A percentile compares a stretch with the other conserved stretches of the same genome.
Evolutionary conservation across 1,139 yeast genomes (phyloP).

Genomic region (Hyphopichia khmerensis): DNA sequence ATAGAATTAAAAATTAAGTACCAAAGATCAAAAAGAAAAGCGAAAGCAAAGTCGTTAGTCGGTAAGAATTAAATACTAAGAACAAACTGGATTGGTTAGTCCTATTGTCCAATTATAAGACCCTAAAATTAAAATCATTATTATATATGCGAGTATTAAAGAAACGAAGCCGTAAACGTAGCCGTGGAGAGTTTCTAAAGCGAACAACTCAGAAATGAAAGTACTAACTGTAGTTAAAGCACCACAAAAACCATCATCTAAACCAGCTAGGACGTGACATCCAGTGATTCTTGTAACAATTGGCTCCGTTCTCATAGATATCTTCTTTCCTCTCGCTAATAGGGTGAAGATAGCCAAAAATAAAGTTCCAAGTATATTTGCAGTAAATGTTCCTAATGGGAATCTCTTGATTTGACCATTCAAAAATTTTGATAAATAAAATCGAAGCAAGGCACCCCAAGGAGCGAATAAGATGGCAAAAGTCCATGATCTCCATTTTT

Average conservation of each 20-base stretch:
- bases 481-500: conserved; percentile 64
- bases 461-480: conserved; percentile 61
- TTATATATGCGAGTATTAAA: conserved; percentile 34
- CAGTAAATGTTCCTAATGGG: conserved; percentile 74
- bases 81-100: conserved; percentile 24
- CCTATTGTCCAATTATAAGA: conserved; percentile 54
- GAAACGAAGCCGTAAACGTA: conserved; percentile 43
- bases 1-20: no score
- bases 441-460: conserved; percentile 62
- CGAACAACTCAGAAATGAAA: conserved; percentile 64
- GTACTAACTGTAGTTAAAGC: conserved; percentile 76
- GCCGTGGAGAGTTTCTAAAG: conserved; percentile 26
- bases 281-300: conserved; percentile 34
- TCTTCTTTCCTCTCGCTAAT: conserved; percentile 44
- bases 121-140: conserved; percentile 51
- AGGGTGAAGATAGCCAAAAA: conserved; percentile 57
- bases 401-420: conserved; percentile 45
- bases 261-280: conserved; percentile 56
- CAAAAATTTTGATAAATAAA: conserved; percentile 47
- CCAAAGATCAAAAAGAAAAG: no score
- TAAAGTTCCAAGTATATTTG: conserved; percentile 60
- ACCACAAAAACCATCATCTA: conserved; percentile 76
- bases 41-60: no score
- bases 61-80: not conserved
- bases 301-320: conserved; percentile 9